Percentiles rank a stretch among this genome's conserved stretches.
Evolutionary conservation across 2,329 filamentous ascomycete genomes (phyloP).

Genomic region (Ceratocystis harringtonii): DNA sequence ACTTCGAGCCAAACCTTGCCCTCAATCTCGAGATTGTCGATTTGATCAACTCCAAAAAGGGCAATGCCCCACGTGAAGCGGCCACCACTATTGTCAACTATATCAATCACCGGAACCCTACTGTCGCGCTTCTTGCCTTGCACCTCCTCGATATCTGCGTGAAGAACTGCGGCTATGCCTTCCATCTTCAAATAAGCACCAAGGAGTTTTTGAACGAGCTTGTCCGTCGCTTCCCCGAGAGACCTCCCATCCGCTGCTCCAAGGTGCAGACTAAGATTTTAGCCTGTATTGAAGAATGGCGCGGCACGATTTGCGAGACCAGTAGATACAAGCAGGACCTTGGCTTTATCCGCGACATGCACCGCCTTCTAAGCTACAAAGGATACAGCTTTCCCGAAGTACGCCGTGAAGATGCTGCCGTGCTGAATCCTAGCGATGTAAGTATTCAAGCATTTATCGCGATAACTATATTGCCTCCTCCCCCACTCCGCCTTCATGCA

Average conservation of each 20-base stretch:
- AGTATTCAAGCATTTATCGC: constrained; percentile 25
- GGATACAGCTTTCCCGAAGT: constrained; percentile 93
- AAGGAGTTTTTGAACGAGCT: constrained; percentile 99
- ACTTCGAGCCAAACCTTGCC: constrained; percentile 94
- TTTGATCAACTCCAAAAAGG: constrained; percentile 94
- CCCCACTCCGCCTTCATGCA: neutral
- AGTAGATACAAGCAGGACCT: constrained; percentile 95
- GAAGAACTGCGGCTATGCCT: constrained; percentile 98
- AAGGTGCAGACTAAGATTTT: constrained; percentile 85
- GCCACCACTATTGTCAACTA: constrained; percentile 84
- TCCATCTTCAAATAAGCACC: constrained; percentile 94
- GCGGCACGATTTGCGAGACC: constrained; percentile 93
- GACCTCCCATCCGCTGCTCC: constrained; percentile 71
- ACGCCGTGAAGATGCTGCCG: constrained; percentile 82
- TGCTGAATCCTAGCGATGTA: constrained; percentile 92
- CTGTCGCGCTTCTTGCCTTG: constrained; percentile 79
- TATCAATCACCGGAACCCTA: constrained; percentile 93
- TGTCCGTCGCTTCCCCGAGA: constrained; percentile 86
- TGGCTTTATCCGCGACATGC: constrained; percentile 95
- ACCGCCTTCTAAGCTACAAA: constrained; percentile 87
- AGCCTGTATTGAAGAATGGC: constrained; percentile 96
- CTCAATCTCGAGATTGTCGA: constrained; percentile 93
- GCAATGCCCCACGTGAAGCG: constrained; percentile 84
- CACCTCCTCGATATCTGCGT: constrained; percentile 95
- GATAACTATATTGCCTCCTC: neutral